A percentile compares a stretch with the other conserved stretches of the same genome.
Conservation (phyloP, 2,329 filamentous ascomycete genomes). For the Colletotrichum caudatum region DNA sequence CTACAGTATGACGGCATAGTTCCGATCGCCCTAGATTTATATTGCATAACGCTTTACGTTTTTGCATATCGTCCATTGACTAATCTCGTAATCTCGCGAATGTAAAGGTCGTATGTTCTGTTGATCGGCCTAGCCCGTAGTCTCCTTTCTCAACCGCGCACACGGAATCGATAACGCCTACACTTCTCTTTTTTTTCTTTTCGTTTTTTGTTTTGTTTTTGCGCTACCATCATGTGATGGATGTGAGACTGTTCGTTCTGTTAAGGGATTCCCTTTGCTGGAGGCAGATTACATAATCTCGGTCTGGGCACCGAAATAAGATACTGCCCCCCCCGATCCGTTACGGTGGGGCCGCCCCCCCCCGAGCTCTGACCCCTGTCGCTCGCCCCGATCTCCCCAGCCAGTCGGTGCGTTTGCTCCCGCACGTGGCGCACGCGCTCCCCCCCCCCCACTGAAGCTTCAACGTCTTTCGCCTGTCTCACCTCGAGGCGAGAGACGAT, state of each 20-base stretch:
- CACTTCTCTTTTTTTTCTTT: no score
- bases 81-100: no score
- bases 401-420: constrained; percentile 40
- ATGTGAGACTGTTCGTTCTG: no score
- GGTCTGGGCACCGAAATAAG: constrained; percentile 20
- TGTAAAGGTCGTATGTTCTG: no score
- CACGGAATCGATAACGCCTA: no score
- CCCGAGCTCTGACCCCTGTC: constrained; percentile 18
- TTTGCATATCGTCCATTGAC: no score
- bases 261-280: neutral
- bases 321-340: neutral
- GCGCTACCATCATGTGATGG: no score
- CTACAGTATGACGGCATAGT: neutral
- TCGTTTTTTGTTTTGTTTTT: no score
- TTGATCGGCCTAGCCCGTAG: no score
- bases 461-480: constrained; percentile 17
- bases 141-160: no score
- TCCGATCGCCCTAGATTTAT: neutral
- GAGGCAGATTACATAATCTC: neutral
- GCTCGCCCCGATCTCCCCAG: constrained; percentile 25
- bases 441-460: constrained; percentile 22
- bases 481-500: constrained; percentile 17
- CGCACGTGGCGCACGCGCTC: constrained; percentile 37
- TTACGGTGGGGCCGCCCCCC: constrained; percentile 8
- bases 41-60: neutral